phyloP scores from a whole-genome alignment of 2,329 filamentous ascomycete genomes.

The Cercospora zeae-maydis region DNA sequence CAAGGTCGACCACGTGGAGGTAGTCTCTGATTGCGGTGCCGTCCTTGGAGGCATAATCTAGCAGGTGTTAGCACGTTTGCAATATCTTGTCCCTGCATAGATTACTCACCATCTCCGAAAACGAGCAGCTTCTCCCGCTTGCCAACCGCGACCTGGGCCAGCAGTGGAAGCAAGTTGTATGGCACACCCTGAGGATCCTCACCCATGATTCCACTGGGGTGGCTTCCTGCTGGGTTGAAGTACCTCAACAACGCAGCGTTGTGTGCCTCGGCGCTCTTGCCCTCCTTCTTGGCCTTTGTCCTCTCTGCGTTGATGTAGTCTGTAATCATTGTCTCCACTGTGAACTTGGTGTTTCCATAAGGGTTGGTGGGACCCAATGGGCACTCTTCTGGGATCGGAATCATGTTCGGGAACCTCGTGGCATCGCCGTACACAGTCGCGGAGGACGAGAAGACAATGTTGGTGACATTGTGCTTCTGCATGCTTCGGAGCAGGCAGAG shows the following conservation, averaged over 20 bases:
- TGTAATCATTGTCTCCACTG: slow-evolving; percentile 85
- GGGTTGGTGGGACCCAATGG: slow-evolving; percentile 95
- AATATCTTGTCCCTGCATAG: neutral
- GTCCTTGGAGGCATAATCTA: slow-evolving; percentile 87
- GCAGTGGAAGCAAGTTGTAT: slow-evolving; percentile 89
- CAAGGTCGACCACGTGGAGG: slow-evolving; percentile 91
- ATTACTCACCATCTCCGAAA: slow-evolving; percentile 76
- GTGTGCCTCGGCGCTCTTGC: slow-evolving; percentile 75
- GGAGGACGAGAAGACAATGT: slow-evolving; percentile 97
- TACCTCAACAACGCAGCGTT: slow-evolving; percentile 91
- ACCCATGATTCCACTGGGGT: slow-evolving; percentile 95
- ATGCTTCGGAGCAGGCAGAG: slow-evolving; percentile 83
- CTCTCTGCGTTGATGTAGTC: slow-evolving; percentile 87
- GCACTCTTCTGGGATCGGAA: slow-evolving; percentile 95
- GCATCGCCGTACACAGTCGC: slow-evolving; percentile 98
- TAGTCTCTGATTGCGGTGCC: slow-evolving; percentile 96
- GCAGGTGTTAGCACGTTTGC: slow-evolving; percentile 6
- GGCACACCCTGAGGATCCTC: slow-evolving; percentile 95
- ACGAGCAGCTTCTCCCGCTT: slow-evolving; percentile 91
- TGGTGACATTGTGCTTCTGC: slow-evolving; percentile 83
- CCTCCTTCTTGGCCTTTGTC: slow-evolving; percentile 74
- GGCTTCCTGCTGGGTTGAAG: slow-evolving; percentile 94
- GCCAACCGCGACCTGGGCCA: slow-evolving; percentile 93
- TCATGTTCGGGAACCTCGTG: slow-evolving; percentile 95
- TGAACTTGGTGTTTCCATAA: slow-evolving; percentile 94